A percentile compares a stretch with the other conserved stretches of the same genome.
phyloP scores from a whole-genome alignment of 2,329 filamentous ascomycete genomes.

The Scolecobasidium constrictum region DNA sequence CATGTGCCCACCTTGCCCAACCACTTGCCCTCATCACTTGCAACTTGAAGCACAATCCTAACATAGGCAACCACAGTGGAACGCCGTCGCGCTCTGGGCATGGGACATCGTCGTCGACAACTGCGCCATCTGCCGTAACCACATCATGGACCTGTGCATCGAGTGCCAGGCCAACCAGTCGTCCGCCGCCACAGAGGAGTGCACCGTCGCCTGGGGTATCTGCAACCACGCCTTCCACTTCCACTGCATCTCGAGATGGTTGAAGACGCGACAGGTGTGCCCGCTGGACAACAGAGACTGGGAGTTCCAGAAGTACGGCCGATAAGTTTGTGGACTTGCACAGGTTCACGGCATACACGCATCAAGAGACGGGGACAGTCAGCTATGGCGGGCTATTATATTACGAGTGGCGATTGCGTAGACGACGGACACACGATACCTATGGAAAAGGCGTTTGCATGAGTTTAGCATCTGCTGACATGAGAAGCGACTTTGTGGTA shows the following conservation, averaged over 20 bases:
- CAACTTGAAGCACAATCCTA: not conserved
- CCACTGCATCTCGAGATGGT: conserved; percentile 97
- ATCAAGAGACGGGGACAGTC: not conserved
- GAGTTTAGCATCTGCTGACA: too few relatives aligned
- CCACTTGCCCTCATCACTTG: not conserved
- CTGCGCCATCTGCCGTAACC: conserved; percentile 97
- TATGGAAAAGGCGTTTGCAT: too few relatives aligned
- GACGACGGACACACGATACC: too few relatives aligned
- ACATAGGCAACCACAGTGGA: conserved; percentile 60
- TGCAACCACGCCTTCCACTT: conserved; percentile 99
- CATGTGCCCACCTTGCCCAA: not conserved
- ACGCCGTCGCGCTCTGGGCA: conserved; percentile 94
- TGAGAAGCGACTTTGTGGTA: too few relatives aligned
- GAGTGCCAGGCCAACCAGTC: conserved; percentile 99
- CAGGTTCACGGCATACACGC: not conserved
- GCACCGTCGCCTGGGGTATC: conserved; percentile 97
- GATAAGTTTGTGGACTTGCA: conserved; percentile 29
- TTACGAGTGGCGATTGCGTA: too few relatives aligned
- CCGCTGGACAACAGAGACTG: conserved; percentile 96
- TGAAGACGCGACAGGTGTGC: conserved; percentile 98
- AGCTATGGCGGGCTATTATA: too few relatives aligned
- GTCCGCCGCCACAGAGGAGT: conserved; percentile 93
- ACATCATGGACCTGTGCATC: conserved; percentile 99
- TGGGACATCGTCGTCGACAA: conserved; percentile 99
- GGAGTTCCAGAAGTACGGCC: conserved; percentile 99